Evolutionary conservation across 495 filamentous ascomycete genomes (phyloP).

Genomic region (Penicillium arizonense): DNA sequence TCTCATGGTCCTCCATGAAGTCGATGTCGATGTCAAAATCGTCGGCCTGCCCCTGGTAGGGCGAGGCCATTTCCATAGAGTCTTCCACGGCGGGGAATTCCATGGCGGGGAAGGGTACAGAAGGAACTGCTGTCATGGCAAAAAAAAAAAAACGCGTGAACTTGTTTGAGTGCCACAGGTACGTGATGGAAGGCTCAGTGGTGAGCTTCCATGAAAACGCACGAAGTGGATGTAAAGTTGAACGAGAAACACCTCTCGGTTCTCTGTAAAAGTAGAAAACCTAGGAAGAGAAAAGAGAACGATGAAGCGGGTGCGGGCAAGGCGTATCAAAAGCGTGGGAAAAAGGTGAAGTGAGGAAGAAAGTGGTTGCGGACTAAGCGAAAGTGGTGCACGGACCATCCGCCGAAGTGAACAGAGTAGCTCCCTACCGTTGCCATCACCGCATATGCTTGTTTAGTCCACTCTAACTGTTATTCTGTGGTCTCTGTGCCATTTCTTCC

Average conservation of each 20-base stretch:
- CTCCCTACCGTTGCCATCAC: conserved; percentile 29
- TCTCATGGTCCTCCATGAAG: conserved; percentile 54
- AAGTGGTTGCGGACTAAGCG: conserved; percentile 35
- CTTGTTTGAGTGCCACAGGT: conserved; percentile 6
- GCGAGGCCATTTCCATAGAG: conserved; percentile 56
- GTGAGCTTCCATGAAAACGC: conserved; percentile 9
- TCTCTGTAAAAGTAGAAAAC: no score
- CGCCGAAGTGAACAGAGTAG: conserved; percentile 48
- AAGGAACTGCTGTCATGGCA: conserved; percentile 39
- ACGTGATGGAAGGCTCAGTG: conserved; percentile 23
- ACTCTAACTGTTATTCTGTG: neutral
- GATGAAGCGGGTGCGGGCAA: neutral
- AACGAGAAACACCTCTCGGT: neutral
- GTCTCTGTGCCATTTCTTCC: conserved; percentile 4
- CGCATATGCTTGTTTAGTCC: conserved; percentile 9
- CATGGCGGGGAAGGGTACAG: conserved; percentile 37
- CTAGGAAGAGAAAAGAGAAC: neutral
- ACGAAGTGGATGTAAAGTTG: neutral
- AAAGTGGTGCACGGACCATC: conserved; percentile 43
- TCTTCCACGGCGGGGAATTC: conserved; percentile 42
- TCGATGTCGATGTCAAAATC: conserved; percentile 79
- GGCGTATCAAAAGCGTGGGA: conserved; percentile 11
- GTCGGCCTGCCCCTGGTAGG: conserved; percentile 51
- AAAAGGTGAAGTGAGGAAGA: conserved; percentile 10
- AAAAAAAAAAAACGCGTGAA: conserved; percentile 20